Base-by-base conservation (phyloP, 2,329 filamentous ascomycete genomes). In the Botrytis byssoidea region DNA sequence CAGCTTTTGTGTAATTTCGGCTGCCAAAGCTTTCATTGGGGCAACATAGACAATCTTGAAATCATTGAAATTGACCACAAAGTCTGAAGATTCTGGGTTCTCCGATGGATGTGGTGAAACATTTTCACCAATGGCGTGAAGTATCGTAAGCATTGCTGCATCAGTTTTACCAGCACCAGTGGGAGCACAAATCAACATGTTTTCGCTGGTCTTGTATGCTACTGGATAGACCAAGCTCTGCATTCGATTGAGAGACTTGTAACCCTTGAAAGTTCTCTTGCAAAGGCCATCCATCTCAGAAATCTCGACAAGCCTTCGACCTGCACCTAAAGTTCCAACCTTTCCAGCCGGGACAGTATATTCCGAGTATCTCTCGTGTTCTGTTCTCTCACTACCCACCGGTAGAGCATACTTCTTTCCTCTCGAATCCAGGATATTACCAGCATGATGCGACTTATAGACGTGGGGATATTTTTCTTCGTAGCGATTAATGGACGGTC, bases 11-110 rank as follows among this genome's bases (percentile, higher is more conserved):
- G 96, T 98, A 59, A 99, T 92, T 83, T 99, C 96, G 12, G 97
- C 96, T 7, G 97, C 97, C 29, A 99, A 86, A 0, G 96, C 97
- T 83, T 99, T 99, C 97, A 99, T 99, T 0, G 96, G 97, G 1
- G 97, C 96, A 59, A 99, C 96, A 79, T 99, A 99, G 73, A 99
- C 94, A 78, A 99, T 95, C 83, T 99, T 98, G 87, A 98, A 98
- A 78, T 97, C 93, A 70, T 97, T 92, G 0, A 90, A 85, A 74
- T 92, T 88, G n/a, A 97, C 93, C 1, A 88, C 88, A 80, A 98
- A 98, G 57, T 97, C 92, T 0, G 87, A 90, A 0, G 92, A 90
- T 71, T 90, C 85, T 0, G 89, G 89, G 59, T 93, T 86, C 73
- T 97, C 93, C 16, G 92, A 86, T 0, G 95, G 95, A 77, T 90